Base-by-base conservation (phyloP, 1,284 basidiomycete genomes). In the Ceratobasidium sp. region DNA sequence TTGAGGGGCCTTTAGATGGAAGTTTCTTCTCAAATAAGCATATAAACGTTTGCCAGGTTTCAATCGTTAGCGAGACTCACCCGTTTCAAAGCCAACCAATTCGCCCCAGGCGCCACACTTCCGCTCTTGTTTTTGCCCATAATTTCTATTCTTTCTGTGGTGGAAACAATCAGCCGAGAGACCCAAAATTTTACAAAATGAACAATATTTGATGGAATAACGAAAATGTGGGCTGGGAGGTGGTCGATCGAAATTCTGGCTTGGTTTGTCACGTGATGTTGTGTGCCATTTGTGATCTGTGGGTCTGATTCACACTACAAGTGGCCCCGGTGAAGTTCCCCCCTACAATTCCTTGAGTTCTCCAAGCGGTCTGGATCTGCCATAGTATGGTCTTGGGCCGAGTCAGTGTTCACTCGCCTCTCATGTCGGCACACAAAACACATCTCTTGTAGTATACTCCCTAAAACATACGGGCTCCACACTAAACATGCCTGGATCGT, bases 11-110 rank as follows among this genome's bases (percentile, higher is more conserved):
- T 22, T 54, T 45, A 10, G 65, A 31, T 13, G 65, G 65, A 32
- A 55, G 54, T 17, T 34, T 38, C 53, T 54, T 17, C 10, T 20
- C 42, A 43, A 12, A 6, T 13, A 12, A 29, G 1, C 29, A 27
- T 17, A 55, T 20, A 15, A 56, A 43, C n/a, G 38, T 27, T 3
- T 6, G 38, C 20, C 17, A 40, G 20, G 49, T 15, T 2, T 27
- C 6, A 22, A 31, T 1, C 20, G 25, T 25, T 43, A 2, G 5
- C 13, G 1, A 42, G 7, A 10, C 27, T 35, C 45, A 64, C 68
- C 68, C 38, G 35, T 49, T 69, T 68, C n/a, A 69, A 45, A 17
- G 43, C 43, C 25, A 69, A n/a, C 68, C 68, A 69, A 43, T 69
- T 69, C 17, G 56, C 49, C 22, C 68, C 68, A 3, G 68, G 56